Evolutionary conservation across 202 grass and related monocot genomes (phyloP).

Genomic region (Setaria viridis): DNA sequence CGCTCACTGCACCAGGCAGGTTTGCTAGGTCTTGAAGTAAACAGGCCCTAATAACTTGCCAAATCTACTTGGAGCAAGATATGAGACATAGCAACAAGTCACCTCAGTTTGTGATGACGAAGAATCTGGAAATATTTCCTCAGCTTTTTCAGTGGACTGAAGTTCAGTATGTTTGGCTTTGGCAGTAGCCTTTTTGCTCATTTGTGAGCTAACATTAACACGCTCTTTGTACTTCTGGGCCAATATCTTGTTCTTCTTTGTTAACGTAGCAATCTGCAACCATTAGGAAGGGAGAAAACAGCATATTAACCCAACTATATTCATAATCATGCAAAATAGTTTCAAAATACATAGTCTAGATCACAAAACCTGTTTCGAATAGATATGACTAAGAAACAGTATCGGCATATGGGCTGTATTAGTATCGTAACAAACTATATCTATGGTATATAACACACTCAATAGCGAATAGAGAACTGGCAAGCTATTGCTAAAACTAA

Average conservation of each 20-base stretch:
- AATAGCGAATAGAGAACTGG: neutral
- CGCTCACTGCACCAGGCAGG: too few relatives aligned
- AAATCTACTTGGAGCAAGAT: constrained; percentile 24
- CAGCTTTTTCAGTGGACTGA: constrained; percentile 40
- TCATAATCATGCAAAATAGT: neutral
- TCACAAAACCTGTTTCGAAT: neutral
- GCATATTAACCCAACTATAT: neutral
- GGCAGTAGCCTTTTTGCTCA: constrained; percentile 48
- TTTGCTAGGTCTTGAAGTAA: too few relatives aligned
- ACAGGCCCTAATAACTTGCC: neutral
- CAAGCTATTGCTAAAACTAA: constrained; percentile 19
- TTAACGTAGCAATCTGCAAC: constrained; percentile 63
- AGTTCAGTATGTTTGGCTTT: constrained; percentile 46
- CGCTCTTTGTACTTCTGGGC: constrained; percentile 58
- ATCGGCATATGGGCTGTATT: neutral
- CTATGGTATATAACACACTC: neutral
- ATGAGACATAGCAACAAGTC: constrained; percentile 15
- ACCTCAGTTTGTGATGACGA: constrained; percentile 49
- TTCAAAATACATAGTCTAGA: constrained; percentile 12
- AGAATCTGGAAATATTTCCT: constrained; percentile 53
- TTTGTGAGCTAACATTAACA: constrained; percentile 32
- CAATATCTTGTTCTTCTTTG: constrained; percentile 89
- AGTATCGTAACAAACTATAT: neutral
- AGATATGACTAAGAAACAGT: constrained; percentile 16
- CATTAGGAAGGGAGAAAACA: constrained; percentile 33